A percentile compares a stretch with the other conserved stretches of the same genome.
These are phyloP conservation scores for Cystobasidiaceae sp. DNA, from an alignment of 1,284 basidiomycete species.

Conservation along the genomic window DNA sequence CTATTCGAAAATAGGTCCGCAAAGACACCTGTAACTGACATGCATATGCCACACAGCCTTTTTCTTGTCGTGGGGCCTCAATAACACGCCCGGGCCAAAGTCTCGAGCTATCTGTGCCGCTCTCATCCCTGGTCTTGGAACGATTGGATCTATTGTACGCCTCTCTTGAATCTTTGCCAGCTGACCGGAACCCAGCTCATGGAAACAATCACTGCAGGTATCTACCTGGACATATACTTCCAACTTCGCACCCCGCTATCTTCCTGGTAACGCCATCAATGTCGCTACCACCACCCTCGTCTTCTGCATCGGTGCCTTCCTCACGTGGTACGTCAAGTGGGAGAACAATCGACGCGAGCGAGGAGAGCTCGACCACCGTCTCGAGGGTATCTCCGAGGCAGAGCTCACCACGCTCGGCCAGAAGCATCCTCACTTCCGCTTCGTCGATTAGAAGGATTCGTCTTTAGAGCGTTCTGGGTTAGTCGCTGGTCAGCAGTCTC, in stretches of 20 bases:
- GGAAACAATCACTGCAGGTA: no score
- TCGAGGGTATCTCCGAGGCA: conserved; percentile 35
- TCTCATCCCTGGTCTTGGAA: conserved; percentile 34
- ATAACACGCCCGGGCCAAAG: conserved; percentile 34
- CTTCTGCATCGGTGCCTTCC: conserved; percentile 18
- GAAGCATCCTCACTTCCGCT: conserved; percentile 37
- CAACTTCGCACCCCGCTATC: conserved; percentile 25
- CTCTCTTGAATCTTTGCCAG: not conserved
- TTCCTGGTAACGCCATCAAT: conserved; percentile 28
- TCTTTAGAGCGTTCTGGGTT: no score
- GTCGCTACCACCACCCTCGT: conserved; percentile 11
- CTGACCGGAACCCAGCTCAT: not conserved
- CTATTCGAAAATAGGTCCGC: not conserved
- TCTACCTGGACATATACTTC: conserved; percentile 5
- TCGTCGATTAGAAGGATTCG: conserved; percentile 11
- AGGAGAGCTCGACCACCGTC: conserved; percentile 36
- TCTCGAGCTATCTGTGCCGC: conserved; percentile 35
- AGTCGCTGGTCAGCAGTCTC: not conserved
- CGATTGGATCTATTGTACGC: conserved; percentile 23
- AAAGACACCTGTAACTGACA: not conserved
- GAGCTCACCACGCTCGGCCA: conserved; percentile 32
- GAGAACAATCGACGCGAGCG: conserved; percentile 37
- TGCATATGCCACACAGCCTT: conserved; percentile 1
- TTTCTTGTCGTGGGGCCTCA: conserved; percentile 34
- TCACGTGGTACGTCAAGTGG: conserved; percentile 33